These are phyloP conservation scores for Chlorella sp. DNA, from an alignment of 139 green algal genomes.

Conservation along the genomic window DNA sequence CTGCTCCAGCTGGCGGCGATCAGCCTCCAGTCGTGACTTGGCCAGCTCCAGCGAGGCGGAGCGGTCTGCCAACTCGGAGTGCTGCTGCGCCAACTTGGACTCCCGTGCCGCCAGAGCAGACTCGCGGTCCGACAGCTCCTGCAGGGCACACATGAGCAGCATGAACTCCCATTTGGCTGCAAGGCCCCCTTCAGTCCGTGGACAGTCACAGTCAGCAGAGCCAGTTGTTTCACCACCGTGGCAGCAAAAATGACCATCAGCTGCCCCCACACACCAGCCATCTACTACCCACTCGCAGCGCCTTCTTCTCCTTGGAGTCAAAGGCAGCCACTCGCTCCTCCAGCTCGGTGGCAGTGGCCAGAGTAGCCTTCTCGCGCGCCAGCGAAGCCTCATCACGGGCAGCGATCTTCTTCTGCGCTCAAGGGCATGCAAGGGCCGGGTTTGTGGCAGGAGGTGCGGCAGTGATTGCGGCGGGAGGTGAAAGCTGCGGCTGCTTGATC, in stretches of 20 bases:
- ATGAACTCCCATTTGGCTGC: too few relatives aligned
- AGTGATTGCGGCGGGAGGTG: too few relatives aligned
- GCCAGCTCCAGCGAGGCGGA: constrained; percentile 13
- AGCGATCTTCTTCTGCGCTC: constrained; percentile 32
- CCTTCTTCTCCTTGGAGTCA: constrained; percentile 44
- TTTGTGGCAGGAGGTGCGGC: too few relatives aligned
- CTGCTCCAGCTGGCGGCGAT: constrained; percentile 33
- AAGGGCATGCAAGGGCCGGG: too few relatives aligned
- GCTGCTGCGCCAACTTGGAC: constrained; percentile 11
- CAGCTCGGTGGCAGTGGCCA: constrained; percentile 38
- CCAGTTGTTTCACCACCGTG: too few relatives aligned
- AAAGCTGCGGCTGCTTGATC: too few relatives aligned
- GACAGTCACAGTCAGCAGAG: too few relatives aligned
- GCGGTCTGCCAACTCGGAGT: constrained; percentile 27
- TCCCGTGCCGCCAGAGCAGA: constrained; percentile 18
- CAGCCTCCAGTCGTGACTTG: constrained; percentile 26
- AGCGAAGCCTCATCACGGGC: constrained; percentile 31
- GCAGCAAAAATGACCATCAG: too few relatives aligned
- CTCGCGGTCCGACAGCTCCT: constrained; percentile 53
- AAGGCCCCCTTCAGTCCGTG: too few relatives aligned
- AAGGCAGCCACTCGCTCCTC: constrained; percentile 27
- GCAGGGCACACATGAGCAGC: background rate
- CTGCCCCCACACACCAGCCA: too few relatives aligned
- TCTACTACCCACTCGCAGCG: constrained; percentile 5
- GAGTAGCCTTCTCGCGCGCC: constrained; percentile 18